Evolutionary conservation across 2,329 filamentous ascomycete species (phyloP).

Genomic region (Venturia nashicola): DNA sequence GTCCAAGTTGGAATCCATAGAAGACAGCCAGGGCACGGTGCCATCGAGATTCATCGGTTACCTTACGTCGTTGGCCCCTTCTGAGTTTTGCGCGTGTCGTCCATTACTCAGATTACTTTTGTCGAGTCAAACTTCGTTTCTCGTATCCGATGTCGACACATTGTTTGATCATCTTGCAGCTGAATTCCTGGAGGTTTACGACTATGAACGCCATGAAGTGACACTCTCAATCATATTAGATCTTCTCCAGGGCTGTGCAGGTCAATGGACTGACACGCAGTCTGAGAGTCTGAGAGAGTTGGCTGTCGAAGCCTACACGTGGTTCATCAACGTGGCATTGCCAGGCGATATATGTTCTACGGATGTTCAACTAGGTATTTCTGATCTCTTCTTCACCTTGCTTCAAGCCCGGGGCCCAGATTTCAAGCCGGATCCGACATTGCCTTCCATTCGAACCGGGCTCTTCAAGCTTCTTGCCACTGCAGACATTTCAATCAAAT

Average conservation of each 20-base stretch:
- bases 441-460: slow-evolving; percentile 55
- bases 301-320: slow-evolving; percentile 66
- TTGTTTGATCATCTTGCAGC: slow-evolving; percentile 37
- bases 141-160: slow-evolving; percentile 24
- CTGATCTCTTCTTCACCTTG: slow-evolving; percentile 56
- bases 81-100: slow-evolving; percentile 12
- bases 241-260: slow-evolving; percentile 51
- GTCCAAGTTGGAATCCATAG: slow-evolving; percentile 7
- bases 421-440: slow-evolving; percentile 48
- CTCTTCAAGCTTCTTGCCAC: slow-evolving; percentile 60
- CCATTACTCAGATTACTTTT: slow-evolving; percentile 11
- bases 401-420: slow-evolving; percentile 49
- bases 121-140: slow-evolving; percentile 15
- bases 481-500: slow-evolving; percentile 61
- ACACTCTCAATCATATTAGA: slow-evolving; percentile 56
- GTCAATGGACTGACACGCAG: slow-evolving; percentile 47
- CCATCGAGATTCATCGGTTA: slow-evolving; percentile 12
- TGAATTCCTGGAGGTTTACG: slow-evolving; percentile 38
- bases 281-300: slow-evolving; percentile 48
- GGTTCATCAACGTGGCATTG: slow-evolving; percentile 58
- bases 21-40: slow-evolving; percentile 2
- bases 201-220: slow-evolving; percentile 63
- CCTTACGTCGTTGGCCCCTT: slow-evolving; percentile 10
- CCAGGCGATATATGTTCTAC: slow-evolving; percentile 58
- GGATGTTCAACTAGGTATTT: slow-evolving; percentile 53